Percentiles rank a stretch among this genome's conserved stretches.
Conservation (phyloP, 106 monocot species). For the Apostasia ramifera region DNA sequence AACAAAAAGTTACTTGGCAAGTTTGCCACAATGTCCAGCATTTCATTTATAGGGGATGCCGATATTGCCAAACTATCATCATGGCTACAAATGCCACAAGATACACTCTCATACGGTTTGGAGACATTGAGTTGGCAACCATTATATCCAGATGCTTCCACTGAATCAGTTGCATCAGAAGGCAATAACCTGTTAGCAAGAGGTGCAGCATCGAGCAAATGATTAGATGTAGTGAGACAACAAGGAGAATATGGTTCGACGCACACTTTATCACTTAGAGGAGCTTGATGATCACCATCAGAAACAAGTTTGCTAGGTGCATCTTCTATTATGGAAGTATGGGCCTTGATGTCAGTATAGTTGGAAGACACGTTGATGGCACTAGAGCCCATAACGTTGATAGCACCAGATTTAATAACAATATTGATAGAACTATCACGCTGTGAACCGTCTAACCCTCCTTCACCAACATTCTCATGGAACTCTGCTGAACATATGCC, state of each 20-base stretch:
- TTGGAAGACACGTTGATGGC: background rate
- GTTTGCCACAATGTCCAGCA: background rate
- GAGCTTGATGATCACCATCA: conserved; percentile 5
- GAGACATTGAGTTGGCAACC: conserved; percentile 1
- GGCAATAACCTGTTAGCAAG: background rate
- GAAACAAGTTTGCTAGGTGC: background rate
- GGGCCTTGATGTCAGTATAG: no score
- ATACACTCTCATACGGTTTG: background rate
- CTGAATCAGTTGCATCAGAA: conserved; percentile 1
- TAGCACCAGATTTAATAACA: background rate
- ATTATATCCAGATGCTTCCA: background rate
- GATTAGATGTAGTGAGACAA: background rate
- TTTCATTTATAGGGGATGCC: conserved; percentile 1
- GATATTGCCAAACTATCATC: conserved; percentile 2
- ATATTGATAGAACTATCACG: background rate
- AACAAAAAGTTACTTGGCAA: conserved; percentile 1
- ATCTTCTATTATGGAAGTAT: background rate
- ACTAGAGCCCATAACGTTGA: background rate
- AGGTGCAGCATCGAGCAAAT: background rate
- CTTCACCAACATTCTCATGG: conserved; percentile 7
- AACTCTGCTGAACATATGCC: conserved; percentile 3
- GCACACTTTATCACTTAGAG: conserved; percentile 7
- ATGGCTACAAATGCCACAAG: background rate
- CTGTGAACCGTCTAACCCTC: background rate
- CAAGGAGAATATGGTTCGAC: conserved; percentile 6